These are phyloP conservation scores for Calcarisporium arbuscula DNA, from an alignment of 2,329 filamentous ascomycete species.

Conservation along the genomic window DNA sequence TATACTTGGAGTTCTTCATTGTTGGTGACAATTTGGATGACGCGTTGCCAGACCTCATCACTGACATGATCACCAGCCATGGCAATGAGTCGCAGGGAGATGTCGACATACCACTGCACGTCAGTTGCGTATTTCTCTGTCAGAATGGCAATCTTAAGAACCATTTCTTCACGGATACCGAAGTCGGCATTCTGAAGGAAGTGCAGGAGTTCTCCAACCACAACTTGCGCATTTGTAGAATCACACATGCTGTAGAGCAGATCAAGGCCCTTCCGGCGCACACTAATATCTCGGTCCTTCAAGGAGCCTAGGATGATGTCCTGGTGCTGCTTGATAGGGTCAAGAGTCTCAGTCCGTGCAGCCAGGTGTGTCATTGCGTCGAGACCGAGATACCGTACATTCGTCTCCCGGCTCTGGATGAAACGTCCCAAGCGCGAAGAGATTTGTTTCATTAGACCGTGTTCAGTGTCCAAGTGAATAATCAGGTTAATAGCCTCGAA, in stretches of 20 bases:
- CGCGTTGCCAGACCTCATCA: conserved; percentile 97
- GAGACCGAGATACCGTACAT: conserved; percentile 89
- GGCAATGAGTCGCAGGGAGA: conserved; percentile 86
- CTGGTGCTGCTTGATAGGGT: conserved; percentile 97
- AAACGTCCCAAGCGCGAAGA: conserved; percentile 87
- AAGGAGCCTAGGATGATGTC: conserved; percentile 91
- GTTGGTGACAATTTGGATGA: conserved; percentile 98
- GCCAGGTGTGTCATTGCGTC: conserved; percentile 98
- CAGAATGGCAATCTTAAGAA: conserved; percentile 94
- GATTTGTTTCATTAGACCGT: conserved; percentile 92
- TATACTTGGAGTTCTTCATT: conserved; percentile 98
- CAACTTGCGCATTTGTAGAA: conserved; percentile 83
- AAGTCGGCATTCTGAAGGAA: conserved; percentile 97
- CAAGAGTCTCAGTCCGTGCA: conserved; percentile 84
- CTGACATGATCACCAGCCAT: conserved; percentile 98
- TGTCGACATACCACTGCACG: conserved; percentile 98
- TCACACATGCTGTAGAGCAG: conserved; percentile 99
- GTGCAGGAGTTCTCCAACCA: conserved; percentile 87
- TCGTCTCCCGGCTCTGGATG: conserved; percentile 94
- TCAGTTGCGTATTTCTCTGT: conserved; percentile 98
- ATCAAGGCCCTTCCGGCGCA: conserved; percentile 90
- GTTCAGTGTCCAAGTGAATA: conserved; percentile 94
- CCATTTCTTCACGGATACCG: conserved; percentile 98
- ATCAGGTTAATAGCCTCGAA: conserved; percentile 99
- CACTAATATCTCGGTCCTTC: conserved; percentile 93